phyloP scores from a whole-genome alignment of 495 filamentous ascomycete species.

The Sphaerosporella brunnea region DNA sequence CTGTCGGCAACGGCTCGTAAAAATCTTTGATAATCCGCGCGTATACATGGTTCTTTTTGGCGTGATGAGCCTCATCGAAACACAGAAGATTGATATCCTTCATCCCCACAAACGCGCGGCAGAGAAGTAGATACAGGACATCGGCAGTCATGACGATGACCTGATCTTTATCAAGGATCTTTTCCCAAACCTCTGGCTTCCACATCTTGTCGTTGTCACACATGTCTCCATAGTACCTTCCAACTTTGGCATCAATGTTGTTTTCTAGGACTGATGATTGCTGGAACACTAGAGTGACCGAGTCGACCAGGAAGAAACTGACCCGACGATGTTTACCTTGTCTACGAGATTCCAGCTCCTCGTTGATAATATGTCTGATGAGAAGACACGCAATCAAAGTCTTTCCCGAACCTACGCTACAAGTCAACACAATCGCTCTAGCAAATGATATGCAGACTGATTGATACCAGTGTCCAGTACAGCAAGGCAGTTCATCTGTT shows the following conservation, averaged over 20 bases:
- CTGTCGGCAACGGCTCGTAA: conserved; percentile 37
- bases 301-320: conserved; percentile 79
- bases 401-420: conserved; percentile 81
- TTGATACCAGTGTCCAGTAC: conserved; percentile 74
- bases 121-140: conserved; percentile 60
- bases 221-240: conserved; percentile 62
- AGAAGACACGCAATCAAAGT: conserved; percentile 86
- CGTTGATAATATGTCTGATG: conserved; percentile 55
- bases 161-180: conserved; percentile 50
- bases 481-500: conserved; percentile 73
- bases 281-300: conserved; percentile 78
- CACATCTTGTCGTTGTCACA: conserved; percentile 40
- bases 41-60: conserved; percentile 88
- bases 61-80: conserved; percentile 93
- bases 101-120: conserved; percentile 65
- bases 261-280: conserved; percentile 66
- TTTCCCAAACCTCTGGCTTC: conserved; percentile 48
- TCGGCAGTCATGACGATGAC: conserved; percentile 36
- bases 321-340: conserved; percentile 43
- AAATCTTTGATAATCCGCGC: conserved; percentile 82
- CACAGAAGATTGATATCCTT: conserved; percentile 74
- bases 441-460: neutral
- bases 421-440: too few species aligned
- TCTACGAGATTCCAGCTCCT: conserved; percentile 56
- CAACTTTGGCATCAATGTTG: conserved; percentile 68